phyloP scores from a whole-genome alignment of 768 basidiomycete genomes.

The Phlebiopsis gigantea region DNA sequence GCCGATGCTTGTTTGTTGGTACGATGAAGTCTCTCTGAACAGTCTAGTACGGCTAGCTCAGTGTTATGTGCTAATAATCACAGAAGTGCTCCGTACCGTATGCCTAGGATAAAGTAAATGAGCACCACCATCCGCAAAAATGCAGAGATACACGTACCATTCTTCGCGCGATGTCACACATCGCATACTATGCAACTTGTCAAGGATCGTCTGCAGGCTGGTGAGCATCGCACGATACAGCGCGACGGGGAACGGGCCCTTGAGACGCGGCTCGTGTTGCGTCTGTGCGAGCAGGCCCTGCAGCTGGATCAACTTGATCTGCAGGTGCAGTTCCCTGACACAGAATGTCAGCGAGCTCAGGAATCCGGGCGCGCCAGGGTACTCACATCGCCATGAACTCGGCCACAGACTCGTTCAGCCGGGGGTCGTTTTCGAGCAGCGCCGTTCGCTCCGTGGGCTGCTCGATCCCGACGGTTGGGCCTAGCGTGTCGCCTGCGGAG shows the following conservation, averaged over 20 bases:
- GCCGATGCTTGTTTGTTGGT: constrained; percentile 83
- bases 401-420: constrained; percentile 59
- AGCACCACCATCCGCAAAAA: background rate
- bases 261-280: constrained; percentile 88
- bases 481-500: constrained; percentile 33
- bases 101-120: constrained; percentile 42
- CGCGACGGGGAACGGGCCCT: constrained; percentile 88
- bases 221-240: constrained; percentile 81
- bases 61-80: background rate
- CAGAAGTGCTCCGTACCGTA: constrained; percentile 42
- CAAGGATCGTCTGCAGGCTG: constrained; percentile 79
- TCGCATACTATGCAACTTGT: constrained; percentile 90
- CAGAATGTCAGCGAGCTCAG: background rate
- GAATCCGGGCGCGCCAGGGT: background rate
- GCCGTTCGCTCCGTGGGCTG: constrained; percentile 21
- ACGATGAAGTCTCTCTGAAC: constrained; percentile 85
- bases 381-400: constrained; percentile 92
- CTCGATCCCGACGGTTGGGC: constrained; percentile 11
- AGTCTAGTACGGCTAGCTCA: constrained; percentile 39
- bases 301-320: constrained; percentile 83
- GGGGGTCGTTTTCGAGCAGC: constrained; percentile 32
- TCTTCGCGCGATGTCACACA: constrained; percentile 96
- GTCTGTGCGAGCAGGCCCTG: constrained; percentile 84
- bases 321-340: constrained; percentile 90
- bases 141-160: constrained; percentile 50